Conservation (phyloP, 2,329 filamentous ascomycete species). For the Fusarium heterosporum region DNA sequence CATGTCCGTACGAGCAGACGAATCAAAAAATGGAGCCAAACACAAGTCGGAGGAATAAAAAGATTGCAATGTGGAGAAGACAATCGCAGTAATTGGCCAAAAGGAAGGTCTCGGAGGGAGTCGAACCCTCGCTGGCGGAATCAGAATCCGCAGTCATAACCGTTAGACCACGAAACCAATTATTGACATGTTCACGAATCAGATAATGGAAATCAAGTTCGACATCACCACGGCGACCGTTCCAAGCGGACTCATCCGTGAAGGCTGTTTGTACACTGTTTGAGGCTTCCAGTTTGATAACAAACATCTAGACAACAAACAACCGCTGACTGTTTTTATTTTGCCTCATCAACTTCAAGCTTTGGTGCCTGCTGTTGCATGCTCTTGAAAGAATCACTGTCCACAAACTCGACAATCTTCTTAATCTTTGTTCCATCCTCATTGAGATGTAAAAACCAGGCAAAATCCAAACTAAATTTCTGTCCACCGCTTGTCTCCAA, state of each 20-base stretch:
- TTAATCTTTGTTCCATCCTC: conserved; percentile 18
- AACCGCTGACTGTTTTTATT: background rate
- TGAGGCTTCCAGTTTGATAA: too few relatives aligned
- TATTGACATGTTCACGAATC: too few relatives aligned
- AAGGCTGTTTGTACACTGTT: too few relatives aligned
- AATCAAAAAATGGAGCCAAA: background rate
- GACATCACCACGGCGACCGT: too few relatives aligned
- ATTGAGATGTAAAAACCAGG: conserved; percentile 27
- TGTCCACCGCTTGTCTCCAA: conserved; percentile 10
- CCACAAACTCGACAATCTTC: conserved; percentile 34
- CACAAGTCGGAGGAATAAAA: background rate
- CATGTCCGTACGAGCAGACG: conserved; percentile 8
- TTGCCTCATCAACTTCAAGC: background rate
- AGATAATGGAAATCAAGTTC: too few relatives aligned
- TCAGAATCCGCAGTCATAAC: conserved; percentile 48
- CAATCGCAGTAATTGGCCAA: background rate
- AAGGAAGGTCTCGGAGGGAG: conserved; percentile 44
- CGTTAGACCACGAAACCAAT: conserved; percentile 23
- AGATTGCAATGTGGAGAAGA: background rate
- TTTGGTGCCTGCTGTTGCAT: background rate
- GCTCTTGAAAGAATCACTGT: conserved; percentile 3
- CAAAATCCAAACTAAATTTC: conserved; percentile 12
- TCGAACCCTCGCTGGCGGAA: conserved; percentile 48
- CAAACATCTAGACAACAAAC: background rate
- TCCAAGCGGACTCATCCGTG: too few relatives aligned